Conservation (phyloP, 805 yeast species). For the Metschnikowia lunata region DNA sequence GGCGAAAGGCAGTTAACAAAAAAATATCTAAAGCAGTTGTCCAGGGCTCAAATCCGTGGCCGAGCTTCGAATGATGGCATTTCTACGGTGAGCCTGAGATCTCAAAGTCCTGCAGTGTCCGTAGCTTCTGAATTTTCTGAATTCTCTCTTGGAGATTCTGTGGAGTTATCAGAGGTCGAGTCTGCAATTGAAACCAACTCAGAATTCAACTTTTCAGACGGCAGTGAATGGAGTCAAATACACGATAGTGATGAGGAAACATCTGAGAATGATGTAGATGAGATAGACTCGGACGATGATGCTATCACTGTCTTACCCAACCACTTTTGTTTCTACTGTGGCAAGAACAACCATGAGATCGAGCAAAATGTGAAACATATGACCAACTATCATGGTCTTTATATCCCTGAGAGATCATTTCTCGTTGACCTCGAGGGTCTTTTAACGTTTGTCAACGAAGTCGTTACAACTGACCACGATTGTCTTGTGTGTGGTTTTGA, state of each 20-base stretch:
- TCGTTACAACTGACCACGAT: constrained; percentile 36
- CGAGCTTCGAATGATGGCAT: constrained; percentile 14
- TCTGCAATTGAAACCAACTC: constrained; percentile 45
- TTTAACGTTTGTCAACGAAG: constrained; percentile 34
- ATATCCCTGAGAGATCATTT: constrained; percentile 41
- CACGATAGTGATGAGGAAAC: constrained; percentile 16
- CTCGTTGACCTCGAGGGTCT: constrained; percentile 37
- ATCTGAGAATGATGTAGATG: constrained; percentile 26
- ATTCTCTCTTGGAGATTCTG: constrained; percentile 49
- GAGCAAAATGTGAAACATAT: constrained; percentile 49
- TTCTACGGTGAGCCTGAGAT: constrained; percentile 25
- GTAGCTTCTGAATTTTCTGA: constrained; percentile 52
- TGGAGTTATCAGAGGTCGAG: constrained; percentile 18
- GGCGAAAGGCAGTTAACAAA: constrained; percentile 36
- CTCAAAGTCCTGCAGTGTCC: constrained; percentile 50
- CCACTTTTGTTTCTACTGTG: constrained; percentile 56
- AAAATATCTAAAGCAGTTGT: constrained; percentile 31
- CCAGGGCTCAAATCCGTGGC: constrained; percentile 14
- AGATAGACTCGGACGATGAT: constrained; percentile 27
- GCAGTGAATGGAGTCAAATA: constrained; percentile 15
- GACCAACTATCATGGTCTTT: constrained; percentile 43
- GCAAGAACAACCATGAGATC: constrained; percentile 45
- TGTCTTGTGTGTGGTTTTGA: constrained; percentile 43
- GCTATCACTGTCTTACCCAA: constrained; percentile 39
- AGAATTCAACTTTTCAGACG: constrained; percentile 39